Conservation (phyloP, 345 rosid genomes). For the Cardamine resedifolia region DNA sequence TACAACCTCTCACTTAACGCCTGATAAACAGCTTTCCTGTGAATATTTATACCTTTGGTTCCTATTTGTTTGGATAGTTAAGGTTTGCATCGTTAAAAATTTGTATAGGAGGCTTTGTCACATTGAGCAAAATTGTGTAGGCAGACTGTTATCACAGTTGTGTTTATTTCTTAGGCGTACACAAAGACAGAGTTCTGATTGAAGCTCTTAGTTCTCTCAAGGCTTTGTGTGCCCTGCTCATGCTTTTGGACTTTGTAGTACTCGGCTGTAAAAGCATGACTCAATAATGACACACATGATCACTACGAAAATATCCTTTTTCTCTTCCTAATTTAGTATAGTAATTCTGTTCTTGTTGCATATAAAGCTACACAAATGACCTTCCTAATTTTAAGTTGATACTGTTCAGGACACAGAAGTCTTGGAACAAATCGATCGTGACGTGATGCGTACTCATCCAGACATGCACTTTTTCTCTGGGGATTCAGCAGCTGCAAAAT, state of each 20-base stretch:
- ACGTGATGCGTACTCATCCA: constrained; percentile 97
- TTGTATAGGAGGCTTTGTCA: not conserved
- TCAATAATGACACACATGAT: not conserved
- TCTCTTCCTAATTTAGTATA: constrained; percentile 11
- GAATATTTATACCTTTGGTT: not conserved
- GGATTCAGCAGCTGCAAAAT: constrained; percentile 68
- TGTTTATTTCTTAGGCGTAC: not conserved
- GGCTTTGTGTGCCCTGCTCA: not conserved
- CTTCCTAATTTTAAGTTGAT: constrained; percentile 13
- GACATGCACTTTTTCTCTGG: constrained; percentile 94
- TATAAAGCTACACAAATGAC: constrained; percentile 11
- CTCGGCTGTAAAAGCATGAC: not conserved
- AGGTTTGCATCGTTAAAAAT: not conserved
- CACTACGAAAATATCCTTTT: not conserved
- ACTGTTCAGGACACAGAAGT: constrained; percentile 75
- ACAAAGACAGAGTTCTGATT: not conserved
- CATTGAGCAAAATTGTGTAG: not conserved
- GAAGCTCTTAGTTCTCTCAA: constrained; percentile 5
- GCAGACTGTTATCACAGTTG: not conserved
- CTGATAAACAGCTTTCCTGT: not conserved
- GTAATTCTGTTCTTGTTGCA: not conserved
- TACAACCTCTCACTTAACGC: not conserved
- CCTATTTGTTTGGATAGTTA: not conserved
- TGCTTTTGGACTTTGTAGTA: constrained; percentile 2
- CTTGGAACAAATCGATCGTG: constrained; percentile 93